phyloP scores from a whole-genome alignment of 805 yeast species.

The Kuraishia capsulata region DNA sequence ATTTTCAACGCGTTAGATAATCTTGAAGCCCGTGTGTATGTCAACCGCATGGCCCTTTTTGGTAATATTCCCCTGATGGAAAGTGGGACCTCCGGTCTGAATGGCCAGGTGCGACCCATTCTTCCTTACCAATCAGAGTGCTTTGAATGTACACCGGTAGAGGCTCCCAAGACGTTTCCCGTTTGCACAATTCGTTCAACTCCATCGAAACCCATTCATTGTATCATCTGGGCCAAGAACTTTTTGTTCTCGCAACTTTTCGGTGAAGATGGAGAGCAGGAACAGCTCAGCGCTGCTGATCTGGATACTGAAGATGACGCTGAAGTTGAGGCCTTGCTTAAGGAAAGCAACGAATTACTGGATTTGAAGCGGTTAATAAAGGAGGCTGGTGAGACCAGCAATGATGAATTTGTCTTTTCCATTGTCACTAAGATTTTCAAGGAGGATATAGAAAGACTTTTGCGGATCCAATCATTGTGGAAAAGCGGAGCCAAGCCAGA shows the following conservation, averaged over 20 bases:
- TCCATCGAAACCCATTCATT: constrained; percentile 92
- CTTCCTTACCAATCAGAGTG: constrained; percentile 79
- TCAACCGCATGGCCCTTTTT: constrained; percentile 74
- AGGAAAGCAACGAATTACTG: constrained; percentile 58
- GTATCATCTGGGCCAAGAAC: constrained; percentile 96
- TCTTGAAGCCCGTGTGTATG: constrained; percentile 84
- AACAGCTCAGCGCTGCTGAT: constrained; percentile 20
- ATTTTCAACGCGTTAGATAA: constrained; percentile 93
- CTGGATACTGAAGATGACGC: constrained; percentile 57
- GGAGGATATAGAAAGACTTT: constrained; percentile 70
- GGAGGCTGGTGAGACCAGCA: constrained; percentile 12
- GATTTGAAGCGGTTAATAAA: constrained; percentile 33
- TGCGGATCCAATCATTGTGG: constrained; percentile 71
- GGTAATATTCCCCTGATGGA: constrained; percentile 75
- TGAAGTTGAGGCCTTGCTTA: constrained; percentile 54
- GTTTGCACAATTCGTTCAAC: constrained; percentile 96
- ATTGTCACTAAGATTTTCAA: constrained; percentile 56
- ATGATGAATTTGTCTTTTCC: constrained; percentile 23
- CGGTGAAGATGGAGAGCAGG: constrained; percentile 33
- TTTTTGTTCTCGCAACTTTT: constrained; percentile 79
- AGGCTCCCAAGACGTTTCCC: constrained; percentile 84
- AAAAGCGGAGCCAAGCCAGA: constrained; percentile 58
- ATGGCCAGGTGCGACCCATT: constrained; percentile 92
- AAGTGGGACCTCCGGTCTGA: constrained; percentile 90
- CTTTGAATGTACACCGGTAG: constrained; percentile 84